Base-by-base conservation (phyloP, 352 stramenopile genomes). In the Globisporangium rhizosaccharum region DNA sequence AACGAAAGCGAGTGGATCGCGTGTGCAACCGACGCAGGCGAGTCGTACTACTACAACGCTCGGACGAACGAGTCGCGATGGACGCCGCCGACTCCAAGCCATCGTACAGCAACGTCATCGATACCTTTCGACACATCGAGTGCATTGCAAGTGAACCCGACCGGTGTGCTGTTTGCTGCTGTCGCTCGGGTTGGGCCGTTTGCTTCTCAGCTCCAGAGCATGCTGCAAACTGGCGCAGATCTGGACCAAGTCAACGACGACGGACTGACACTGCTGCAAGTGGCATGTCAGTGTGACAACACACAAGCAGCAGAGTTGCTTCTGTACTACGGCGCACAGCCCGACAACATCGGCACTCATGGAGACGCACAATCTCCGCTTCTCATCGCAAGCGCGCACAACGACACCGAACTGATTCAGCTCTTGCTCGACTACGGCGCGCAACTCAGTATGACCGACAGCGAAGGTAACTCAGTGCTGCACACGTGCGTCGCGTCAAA, bases 401-500 rank as follows among this genome's bases (percentile, higher is more conserved):
- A 79, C 75, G 18, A 72, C 72, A 47, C 53, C 65, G 49, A 67
- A 48, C 68, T 90, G n/a, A 65, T 71, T 17, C 70, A 78, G 25
- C 20, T 88, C 0, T 62, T 92, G 3, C 23, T 85, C 0, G 68
- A 84, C 9, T 72, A 74, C 26, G 75, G 79, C 37, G 76, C 69
- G 0, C 71, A 87, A 17, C 66, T 97, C 1, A 90, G 89, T 61
- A 77, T 75, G 51, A 60, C 55, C 25, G 87, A 98, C 59, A 76
- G 75, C 18, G 72, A 91, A 42, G 82, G 88, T 2, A 97, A 97
- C 60, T 96, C 87, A 5, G 62, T 94, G 17, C 65, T 98, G 53
- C 86, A 96, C 44, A 72, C 90, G 20, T 73, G 76, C 46, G 82
- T 91, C 25, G 67, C 88, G 25, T 94, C 85, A 28, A 85, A 87